Evolutionary conservation across 345 rosid genomes (phyloP).

Genomic region (Salix purpurea): DNA sequence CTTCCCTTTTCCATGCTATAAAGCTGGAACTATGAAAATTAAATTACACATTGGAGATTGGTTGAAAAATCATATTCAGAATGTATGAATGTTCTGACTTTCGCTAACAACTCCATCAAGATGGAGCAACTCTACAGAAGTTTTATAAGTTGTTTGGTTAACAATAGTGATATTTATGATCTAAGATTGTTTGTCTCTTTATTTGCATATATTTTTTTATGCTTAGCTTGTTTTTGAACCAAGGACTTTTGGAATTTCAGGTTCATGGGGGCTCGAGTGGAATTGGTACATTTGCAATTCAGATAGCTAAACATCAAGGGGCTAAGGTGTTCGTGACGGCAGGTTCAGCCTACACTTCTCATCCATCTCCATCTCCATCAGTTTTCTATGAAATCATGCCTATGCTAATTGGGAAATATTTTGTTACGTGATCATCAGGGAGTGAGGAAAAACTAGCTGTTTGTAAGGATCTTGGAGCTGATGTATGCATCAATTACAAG

Average conservation of each 20-base stretch:
- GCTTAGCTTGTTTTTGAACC: conserved; percentile 8
- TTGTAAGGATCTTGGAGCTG: conserved; percentile 89
- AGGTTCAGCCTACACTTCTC: conserved; percentile 36
- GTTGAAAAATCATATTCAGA: background rate
- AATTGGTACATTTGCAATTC: conserved; percentile 85
- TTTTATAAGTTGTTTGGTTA: background rate
- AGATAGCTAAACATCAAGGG: conserved; percentile 70
- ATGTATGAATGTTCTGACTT: background rate
- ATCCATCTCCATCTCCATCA: background rate
- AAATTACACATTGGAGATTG: background rate
- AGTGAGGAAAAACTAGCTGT: conserved; percentile 69
- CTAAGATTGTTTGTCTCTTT: background rate
- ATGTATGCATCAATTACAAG: conserved; percentile 85
- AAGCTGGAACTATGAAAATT: background rate
- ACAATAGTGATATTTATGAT: background rate
- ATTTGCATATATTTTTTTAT: too few species aligned
- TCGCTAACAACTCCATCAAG: background rate
- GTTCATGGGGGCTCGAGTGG: conserved; percentile 98
- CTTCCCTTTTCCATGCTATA: background rate
- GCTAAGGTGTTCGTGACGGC: conserved; percentile 75
- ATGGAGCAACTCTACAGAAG: too few species aligned
- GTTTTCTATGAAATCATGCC: background rate
- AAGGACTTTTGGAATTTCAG: conserved; percentile 29
- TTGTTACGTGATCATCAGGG: conserved; percentile 36
- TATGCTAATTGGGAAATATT: background rate